Base-by-base conservation (phyloP, 306 rosid genomes). In the Cucurbita moschata region DNA sequence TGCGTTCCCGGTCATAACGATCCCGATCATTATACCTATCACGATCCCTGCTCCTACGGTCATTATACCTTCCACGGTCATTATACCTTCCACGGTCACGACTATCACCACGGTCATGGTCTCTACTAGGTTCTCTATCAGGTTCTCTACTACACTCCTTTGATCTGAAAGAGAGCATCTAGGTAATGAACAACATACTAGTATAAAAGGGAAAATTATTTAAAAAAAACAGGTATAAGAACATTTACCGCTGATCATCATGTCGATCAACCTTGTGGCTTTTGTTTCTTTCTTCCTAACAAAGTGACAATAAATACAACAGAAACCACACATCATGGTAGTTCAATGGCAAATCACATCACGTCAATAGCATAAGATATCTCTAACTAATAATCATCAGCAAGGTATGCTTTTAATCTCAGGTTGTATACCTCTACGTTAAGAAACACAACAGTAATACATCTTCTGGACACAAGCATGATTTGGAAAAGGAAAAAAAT, bases 261-360 rank as follows among this genome's bases (percentile, higher is more conserved):
- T 68, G 52, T 26, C 89, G 88, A 58, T 87, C 97, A 77, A 78
- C 79, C 87, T 88, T 89, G 78, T 89, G 87, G 64, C 80, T 73
- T 82, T 84, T 91, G 91, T 79, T 86, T 82, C 86, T 91, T 80
- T 95, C 99, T 77, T 89, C 99, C 99, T 95, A 96, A 80, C 78
- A 75, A 78, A 77, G 79, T 69, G 77, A 81, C 81, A 78, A 58
- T 26, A 81, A 57, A 77, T 38, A 43, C 55, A 51, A 77, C 80
- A 81, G 75, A 84, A 80, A 76, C 43, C 43, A 75, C 54, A 8
- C 42, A 72, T 53, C 44, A 39, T 54, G 51, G 38, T 9, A 16
- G 53, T 51, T 14, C 44, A 69, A 67, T 21, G 40, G 57, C 7
- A 69, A 47, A 8, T 69, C 12, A 23, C 40, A 69, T 68, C 56